Conservation (phyloP, 2,329 filamentous ascomycete genomes). For the Paraphaeosphaeria minitans region DNA sequence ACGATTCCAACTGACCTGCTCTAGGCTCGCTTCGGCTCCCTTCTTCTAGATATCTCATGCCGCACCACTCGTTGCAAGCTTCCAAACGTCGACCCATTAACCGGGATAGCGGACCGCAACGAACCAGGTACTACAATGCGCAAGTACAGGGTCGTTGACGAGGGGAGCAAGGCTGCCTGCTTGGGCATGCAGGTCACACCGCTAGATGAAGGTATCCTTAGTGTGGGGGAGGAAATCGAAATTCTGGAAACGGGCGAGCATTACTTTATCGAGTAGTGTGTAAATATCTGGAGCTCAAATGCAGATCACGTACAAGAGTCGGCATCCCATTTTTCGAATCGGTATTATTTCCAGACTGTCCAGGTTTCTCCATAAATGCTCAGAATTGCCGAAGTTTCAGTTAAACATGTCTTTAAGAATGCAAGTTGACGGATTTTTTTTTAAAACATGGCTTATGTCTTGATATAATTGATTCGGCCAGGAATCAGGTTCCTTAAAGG, state of each 20-base stretch:
- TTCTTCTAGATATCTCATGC: constrained; percentile 61
- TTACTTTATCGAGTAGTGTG: constrained; percentile 25
- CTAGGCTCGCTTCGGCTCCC: constrained; percentile 52
- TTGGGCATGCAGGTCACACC: constrained; percentile 71
- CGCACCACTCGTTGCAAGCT: constrained; percentile 73
- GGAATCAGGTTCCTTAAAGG: too few relatives aligned
- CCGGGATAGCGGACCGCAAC: constrained; percentile 59
- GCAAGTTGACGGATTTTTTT: too few relatives aligned
- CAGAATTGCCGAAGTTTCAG: too few relatives aligned
- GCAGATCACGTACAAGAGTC: too few relatives aligned
- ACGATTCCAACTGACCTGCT: constrained; percentile 14
- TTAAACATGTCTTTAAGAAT: too few relatives aligned
- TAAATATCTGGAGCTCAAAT: too few relatives aligned
- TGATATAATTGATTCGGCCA: too few relatives aligned
- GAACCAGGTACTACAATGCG: constrained; percentile 66
- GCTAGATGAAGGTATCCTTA: constrained; percentile 35
- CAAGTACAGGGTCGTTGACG: constrained; percentile 64
- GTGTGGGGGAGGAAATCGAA: constrained; percentile 41
- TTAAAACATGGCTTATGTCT: too few relatives aligned
- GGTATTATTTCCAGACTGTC: too few relatives aligned
- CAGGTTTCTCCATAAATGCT: too few relatives aligned
- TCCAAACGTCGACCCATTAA: constrained; percentile 70
- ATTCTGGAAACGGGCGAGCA: constrained; percentile 42
- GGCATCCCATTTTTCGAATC: too few relatives aligned
- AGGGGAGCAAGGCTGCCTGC: constrained; percentile 63